phyloP scores from a whole-genome alignment of 148 eudicot genomes.

The Camellia lanceoleosa region DNA sequence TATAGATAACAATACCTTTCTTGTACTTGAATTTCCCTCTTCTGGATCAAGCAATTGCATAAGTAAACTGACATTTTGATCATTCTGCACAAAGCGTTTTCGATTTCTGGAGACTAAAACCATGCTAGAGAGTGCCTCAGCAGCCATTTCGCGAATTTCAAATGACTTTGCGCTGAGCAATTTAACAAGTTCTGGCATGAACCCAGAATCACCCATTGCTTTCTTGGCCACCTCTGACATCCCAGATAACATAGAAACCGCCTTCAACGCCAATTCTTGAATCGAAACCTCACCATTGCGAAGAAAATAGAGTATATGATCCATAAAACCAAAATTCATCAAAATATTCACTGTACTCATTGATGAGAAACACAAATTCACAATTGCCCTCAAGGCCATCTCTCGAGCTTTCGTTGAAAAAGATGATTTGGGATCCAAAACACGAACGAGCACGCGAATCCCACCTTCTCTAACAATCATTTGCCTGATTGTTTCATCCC shows the following conservation, averaged over 20 bases:
- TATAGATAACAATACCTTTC: slow-evolving; percentile 61
- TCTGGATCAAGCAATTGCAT: slow-evolving; percentile 57
- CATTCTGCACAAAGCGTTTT: slow-evolving; percentile 64
- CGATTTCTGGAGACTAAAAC: slow-evolving; percentile 54
- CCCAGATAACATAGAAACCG: slow-evolving; percentile 50
- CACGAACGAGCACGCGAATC: slow-evolving; percentile 37
- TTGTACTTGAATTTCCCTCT: slow-evolving; percentile 46
- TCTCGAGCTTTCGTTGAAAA: slow-evolving; percentile 52
- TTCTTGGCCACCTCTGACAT: slow-evolving; percentile 70
- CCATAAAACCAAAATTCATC: slow-evolving; percentile 53
- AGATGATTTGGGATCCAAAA: slow-evolving; percentile 54
- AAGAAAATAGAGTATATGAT: slow-evolving; percentile 55
- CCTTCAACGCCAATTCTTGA: slow-evolving; percentile 76
- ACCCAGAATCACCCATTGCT: slow-evolving; percentile 77
- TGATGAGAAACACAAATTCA: slow-evolving; percentile 46
- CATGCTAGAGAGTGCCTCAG: slow-evolving; percentile 55
- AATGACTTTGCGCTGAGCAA: slow-evolving; percentile 65
- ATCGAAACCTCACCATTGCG: slow-evolving; percentile 57
- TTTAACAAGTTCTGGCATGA: slow-evolving; percentile 68
- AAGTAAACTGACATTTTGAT: slow-evolving; percentile 49
- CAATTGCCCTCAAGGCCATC: slow-evolving; percentile 53
- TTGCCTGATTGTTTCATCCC: slow-evolving; percentile 47
- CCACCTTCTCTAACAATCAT: slow-evolving; percentile 52
- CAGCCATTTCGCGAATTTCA: slow-evolving; percentile 75
- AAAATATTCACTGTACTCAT: slow-evolving; percentile 33